Percentiles rank a stretch among this genome's conserved stretches.
phyloP scores from a whole-genome alignment of 1,284 basidiomycete species.

The Tylopilus sp. region DNA sequence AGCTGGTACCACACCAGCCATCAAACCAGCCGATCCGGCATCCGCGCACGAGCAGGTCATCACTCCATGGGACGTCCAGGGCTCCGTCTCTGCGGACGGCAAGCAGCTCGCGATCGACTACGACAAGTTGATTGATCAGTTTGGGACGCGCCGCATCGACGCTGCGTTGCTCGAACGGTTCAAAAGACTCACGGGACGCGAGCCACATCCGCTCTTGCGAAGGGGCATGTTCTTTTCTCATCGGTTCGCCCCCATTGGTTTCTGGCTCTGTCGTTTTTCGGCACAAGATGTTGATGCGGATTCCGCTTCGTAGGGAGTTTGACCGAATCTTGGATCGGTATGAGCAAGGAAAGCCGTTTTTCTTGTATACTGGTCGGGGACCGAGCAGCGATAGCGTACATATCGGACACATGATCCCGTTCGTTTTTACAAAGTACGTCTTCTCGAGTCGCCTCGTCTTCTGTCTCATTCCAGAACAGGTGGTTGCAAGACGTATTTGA shows the following conservation, averaged over 20 bases:
- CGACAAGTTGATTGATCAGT: conserved; percentile 91
- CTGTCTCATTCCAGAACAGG: conserved; percentile 38
- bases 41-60: conserved; percentile 72
- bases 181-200: conserved; percentile 84
- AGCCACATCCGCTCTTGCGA: conserved; percentile 87
- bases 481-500: conserved; percentile 98
- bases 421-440: conserved; percentile 90
- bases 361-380: conserved; percentile 95
- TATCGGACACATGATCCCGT: conserved; percentile 96
- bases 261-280: not conserved
- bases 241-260: conserved; percentile 51
- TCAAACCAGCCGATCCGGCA: conserved; percentile 35
- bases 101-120: conserved; percentile 92
- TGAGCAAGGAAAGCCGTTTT: conserved; percentile 97
- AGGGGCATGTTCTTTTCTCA: conserved; percentile 98
- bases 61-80: conserved; percentile 98
- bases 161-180: conserved; percentile 80
- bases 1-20: conserved; percentile 12
- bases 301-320: conserved; percentile 64
- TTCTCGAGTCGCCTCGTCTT: not conserved
- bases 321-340: conserved; percentile 92
- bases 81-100: conserved; percentile 84
- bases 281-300: not conserved
- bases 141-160: conserved; percentile 86
- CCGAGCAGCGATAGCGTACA: conserved; percentile 98